phyloP scores from a whole-genome alignment of 208 protist species.

The Willaertia magna region DNA sequence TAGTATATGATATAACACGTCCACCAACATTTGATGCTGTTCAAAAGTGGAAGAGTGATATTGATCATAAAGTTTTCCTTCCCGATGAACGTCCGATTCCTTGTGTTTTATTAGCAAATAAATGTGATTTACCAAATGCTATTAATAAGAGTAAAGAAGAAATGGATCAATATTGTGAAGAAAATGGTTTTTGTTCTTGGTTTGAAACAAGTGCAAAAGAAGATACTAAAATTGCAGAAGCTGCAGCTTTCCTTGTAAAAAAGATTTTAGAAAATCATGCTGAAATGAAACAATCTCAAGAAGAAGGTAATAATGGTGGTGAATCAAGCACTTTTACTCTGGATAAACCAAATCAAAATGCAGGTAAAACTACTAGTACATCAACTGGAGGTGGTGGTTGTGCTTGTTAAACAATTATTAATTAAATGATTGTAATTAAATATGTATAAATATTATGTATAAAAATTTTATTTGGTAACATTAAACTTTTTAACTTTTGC shows the following conservation, averaged over 20 bases:
- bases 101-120: conserved; percentile 28
- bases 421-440: not conserved
- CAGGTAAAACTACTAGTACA: too few relatives aligned
- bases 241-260: conserved; percentile 30
- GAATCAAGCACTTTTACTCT: not conserved
- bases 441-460: not conserved
- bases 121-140: conserved; percentile 20
- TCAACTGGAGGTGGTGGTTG: not conserved
- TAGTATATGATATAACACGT: conserved; percentile 43
- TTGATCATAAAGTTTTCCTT: conserved; percentile 38
- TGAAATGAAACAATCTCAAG: not conserved
- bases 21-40: conserved; percentile 39
- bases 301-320: not conserved
- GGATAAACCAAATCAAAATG: not conserved
- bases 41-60: conserved; percentile 45
- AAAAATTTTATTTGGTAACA: conserved; percentile 25
- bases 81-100: conserved; percentile 9
- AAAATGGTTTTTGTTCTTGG: conserved; percentile 39
- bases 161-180: conserved; percentile 37
- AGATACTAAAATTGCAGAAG: conserved; percentile 35
- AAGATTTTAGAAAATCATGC: conserved; percentile 30
- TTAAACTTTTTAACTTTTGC: conserved; percentile 65
- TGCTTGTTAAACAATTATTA: not conserved
- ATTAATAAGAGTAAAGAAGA: conserved; percentile 15
- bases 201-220: conserved; percentile 43